Conservation (phyloP, 371 early-diverging fungal genomes). For the Mortierella sp. region DNA sequence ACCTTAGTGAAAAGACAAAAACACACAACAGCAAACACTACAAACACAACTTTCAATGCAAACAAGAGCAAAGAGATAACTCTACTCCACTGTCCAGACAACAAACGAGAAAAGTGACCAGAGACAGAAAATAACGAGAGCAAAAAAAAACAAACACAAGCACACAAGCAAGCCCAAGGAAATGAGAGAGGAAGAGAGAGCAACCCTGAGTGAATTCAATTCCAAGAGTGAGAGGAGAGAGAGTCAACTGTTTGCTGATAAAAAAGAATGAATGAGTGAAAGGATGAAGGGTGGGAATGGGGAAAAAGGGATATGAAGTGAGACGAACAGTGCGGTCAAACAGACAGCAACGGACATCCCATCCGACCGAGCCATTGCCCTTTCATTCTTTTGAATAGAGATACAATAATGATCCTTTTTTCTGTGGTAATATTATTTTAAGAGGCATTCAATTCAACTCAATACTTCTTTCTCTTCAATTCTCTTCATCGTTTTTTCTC, state of each 20-base stretch:
- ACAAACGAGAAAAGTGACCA: not conserved
- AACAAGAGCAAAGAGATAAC: slow-evolving; percentile 4
- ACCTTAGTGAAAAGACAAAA: not conserved
- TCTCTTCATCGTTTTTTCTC: not conserved
- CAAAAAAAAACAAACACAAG: not conserved
- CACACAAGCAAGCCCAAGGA: not conserved
- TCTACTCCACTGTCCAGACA: not conserved
- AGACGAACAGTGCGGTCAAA: not conserved
- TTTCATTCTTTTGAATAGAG: not conserved
- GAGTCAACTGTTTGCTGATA: too few species aligned
- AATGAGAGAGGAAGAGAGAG: not conserved
- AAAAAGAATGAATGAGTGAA: too few species aligned
- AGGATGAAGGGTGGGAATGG: not conserved
- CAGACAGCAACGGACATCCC: not conserved
- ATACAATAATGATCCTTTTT: slow-evolving; percentile 7
- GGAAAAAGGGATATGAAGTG: not conserved
- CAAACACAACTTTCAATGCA: not conserved
- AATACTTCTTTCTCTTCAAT: not conserved
- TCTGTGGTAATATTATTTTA: not conserved
- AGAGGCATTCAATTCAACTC: not conserved
- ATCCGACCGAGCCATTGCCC: not conserved
- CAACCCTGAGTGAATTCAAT: not conserved
- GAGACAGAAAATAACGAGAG: not conserved
- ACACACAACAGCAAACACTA: not conserved
- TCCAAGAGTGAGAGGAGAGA: not conserved